Percentiles rank a stretch among this genome's conserved stretches.
These are phyloP conservation scores for Coprinopsis marcescibilis DNA, from an alignment of 768 basidiomycete genomes.

Conservation along the genomic window DNA sequence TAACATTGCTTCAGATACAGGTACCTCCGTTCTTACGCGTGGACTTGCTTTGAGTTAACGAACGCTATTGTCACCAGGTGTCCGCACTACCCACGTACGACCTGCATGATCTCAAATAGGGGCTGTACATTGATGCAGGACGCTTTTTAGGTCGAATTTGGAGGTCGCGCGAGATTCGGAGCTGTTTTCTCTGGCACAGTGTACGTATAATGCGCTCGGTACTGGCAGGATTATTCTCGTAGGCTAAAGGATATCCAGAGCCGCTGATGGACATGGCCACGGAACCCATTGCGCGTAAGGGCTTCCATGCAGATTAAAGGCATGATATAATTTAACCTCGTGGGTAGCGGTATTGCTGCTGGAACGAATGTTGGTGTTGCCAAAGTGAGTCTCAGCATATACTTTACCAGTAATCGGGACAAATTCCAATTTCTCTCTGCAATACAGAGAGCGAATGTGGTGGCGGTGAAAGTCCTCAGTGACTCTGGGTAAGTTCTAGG, in stretches of 20 bases:
- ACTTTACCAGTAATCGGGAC: neutral
- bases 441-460: constrained; percentile 23
- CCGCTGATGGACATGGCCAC: constrained; percentile 35
- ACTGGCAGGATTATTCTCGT: neutral
- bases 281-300: constrained; percentile 36
- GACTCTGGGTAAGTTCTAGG: constrained; percentile 23
- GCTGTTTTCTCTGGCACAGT: constrained; percentile 26
- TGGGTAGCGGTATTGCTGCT: constrained; percentile 27
- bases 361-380: constrained; percentile 31
- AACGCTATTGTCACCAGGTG: constrained; percentile 13
- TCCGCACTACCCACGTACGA: constrained; percentile 20
- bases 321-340: neutral
- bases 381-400: constrained; percentile 17
- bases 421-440: neutral
- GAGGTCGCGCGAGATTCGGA: constrained; percentile 38
- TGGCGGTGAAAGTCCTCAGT: constrained; percentile 37
- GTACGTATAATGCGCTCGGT: neutral
- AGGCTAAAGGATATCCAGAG: neutral
- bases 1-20: constrained; percentile 19
- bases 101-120: neutral
- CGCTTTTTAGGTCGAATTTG: constrained; percentile 33
- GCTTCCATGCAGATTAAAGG: neutral
- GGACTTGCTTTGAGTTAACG: neutral
- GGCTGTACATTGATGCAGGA: neutral
- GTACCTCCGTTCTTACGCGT: constrained; percentile 7